Conservation (phyloP, 768 basidiomycete genomes). For the Pulveroboletus sp. region DNA sequence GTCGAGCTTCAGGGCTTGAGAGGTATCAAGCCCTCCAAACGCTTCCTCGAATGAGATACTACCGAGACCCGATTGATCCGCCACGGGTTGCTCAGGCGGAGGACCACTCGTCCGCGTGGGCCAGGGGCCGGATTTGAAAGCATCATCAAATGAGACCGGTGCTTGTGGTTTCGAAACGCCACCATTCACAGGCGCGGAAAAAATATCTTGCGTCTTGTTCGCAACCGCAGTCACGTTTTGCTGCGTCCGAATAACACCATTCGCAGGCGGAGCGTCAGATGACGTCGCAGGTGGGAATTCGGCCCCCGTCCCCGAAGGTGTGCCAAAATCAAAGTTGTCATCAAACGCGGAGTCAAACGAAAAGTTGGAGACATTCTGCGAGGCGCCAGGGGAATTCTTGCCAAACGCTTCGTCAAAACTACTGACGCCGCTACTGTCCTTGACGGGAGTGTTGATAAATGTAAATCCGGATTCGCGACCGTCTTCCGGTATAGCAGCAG, state of each 20-base stretch:
- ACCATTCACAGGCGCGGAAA: constrained; percentile 14
- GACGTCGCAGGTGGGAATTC: constrained; percentile 29
- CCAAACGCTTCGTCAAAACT: constrained; percentile 79
- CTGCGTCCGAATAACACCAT: constrained; percentile 20
- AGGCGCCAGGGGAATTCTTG: constrained; percentile 42
- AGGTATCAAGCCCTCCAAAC: constrained; percentile 45
- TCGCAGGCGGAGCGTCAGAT: constrained; percentile 19
- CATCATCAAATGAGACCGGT: constrained; percentile 45
- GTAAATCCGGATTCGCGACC: constrained; percentile 19
- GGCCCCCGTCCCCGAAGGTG: constrained; percentile 35
- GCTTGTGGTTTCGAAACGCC: constrained; percentile 14
- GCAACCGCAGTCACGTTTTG: constrained; percentile 2
- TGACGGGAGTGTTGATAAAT: constrained; percentile 15
- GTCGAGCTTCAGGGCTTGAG: constrained; percentile 40
- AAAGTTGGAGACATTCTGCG: constrained; percentile 38
- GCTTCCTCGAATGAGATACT: constrained; percentile 53
- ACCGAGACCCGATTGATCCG: constrained; percentile 8
- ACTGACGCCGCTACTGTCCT: constrained; percentile 35
- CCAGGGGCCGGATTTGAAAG: constrained; percentile 36
- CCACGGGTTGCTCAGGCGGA: constrained; percentile 15
- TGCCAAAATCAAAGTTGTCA: constrained; percentile 62
- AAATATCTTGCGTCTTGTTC: constrained; percentile 11
- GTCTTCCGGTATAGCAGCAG: constrained; percentile 15
- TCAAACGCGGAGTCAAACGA: constrained; percentile 67
- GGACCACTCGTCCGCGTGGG: constrained; percentile 1